These are phyloP conservation scores for Cutaneotrichosporon cutaneum DNA, from an alignment of 1,284 basidiomycete genomes.

Conservation along the genomic window DNA sequence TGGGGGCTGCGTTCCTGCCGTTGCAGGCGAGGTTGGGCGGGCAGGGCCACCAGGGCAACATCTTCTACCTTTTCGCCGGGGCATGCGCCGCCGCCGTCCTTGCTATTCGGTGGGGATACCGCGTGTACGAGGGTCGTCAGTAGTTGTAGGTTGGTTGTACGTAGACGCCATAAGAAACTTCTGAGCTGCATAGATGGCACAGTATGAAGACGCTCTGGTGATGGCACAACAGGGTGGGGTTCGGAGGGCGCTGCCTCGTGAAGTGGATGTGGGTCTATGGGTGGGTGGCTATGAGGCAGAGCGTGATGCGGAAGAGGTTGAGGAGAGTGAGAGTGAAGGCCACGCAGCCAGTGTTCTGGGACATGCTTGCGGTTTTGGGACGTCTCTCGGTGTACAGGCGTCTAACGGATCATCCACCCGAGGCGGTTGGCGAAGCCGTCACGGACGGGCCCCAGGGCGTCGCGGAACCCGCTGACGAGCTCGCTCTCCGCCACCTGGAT, in stretches of 20 bases:
- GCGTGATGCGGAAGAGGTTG: neutral
- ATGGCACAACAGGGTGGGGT: neutral
- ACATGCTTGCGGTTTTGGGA: neutral
- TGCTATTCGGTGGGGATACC: slow-evolving; percentile 9
- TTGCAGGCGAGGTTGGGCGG: slow-evolving; percentile 36
- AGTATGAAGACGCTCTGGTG: neutral
- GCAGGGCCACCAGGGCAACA: slow-evolving; percentile 42
- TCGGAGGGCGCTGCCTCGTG: neutral
- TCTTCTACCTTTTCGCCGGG: slow-evolving; percentile 41
- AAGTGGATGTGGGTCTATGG: neutral
- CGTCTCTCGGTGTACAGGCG: neutral
- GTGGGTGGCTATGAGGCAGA: neutral
- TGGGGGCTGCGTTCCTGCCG: slow-evolving; percentile 41
- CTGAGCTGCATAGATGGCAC: slow-evolving; percentile 1
- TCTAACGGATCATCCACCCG: slow-evolving; percentile 35
- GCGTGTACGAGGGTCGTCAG: neutral
- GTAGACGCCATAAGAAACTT: neutral
- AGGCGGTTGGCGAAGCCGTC: slow-evolving; percentile 37
- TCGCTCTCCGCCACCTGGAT: slow-evolving; percentile 12
- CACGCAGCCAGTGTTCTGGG: neutral
- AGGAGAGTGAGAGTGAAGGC: neutral
- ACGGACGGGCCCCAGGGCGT: slow-evolving; percentile 35
- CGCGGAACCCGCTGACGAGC: slow-evolving; percentile 33
- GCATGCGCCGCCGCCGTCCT: slow-evolving; percentile 23
- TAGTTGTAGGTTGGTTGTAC: neutral